Conservation (phyloP, 2,329 filamentous ascomycete genomes). For the Pseudocercospora crystallina region DNA sequence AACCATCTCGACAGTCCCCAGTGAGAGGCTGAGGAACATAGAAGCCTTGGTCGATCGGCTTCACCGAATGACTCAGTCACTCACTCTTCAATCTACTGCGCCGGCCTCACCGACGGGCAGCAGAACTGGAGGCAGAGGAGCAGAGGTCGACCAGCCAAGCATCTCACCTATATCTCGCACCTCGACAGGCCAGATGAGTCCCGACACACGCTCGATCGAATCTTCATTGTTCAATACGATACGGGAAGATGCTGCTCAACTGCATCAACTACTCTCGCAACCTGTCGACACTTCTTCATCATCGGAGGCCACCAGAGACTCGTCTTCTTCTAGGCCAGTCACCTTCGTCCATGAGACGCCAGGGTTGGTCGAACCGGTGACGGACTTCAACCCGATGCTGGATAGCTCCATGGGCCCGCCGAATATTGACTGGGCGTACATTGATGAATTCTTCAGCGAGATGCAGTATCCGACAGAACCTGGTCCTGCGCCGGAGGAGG, state of each 20-base stretch:
- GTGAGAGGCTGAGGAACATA: constrained; percentile 10
- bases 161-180: not conserved
- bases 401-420: constrained; percentile 4
- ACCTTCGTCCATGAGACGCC: not conserved
- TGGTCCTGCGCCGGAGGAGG: not conserved
- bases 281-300: not conserved
- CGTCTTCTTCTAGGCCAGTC: not conserved
- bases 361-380: too few species aligned
- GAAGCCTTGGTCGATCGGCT: constrained; percentile 14
- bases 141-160: not conserved
- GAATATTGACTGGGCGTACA: constrained; percentile 16
- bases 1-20: not conserved
- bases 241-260: constrained; percentile 4
- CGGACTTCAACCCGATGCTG: not conserved
- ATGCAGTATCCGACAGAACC: constrained; percentile 1
- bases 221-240: not conserved
- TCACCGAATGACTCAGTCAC: constrained; percentile 8
- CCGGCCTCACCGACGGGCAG: too few species aligned
- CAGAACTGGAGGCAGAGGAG: not conserved
- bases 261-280: constrained; percentile 1
- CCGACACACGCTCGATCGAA: not conserved
- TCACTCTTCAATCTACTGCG: not conserved
- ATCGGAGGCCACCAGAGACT: not conserved
- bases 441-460: constrained; percentile 13
- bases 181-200: not conserved